These are phyloP conservation scores for Jaapia argillacea DNA, from an alignment of 768 basidiomycete species.

Conservation along the genomic window DNA sequence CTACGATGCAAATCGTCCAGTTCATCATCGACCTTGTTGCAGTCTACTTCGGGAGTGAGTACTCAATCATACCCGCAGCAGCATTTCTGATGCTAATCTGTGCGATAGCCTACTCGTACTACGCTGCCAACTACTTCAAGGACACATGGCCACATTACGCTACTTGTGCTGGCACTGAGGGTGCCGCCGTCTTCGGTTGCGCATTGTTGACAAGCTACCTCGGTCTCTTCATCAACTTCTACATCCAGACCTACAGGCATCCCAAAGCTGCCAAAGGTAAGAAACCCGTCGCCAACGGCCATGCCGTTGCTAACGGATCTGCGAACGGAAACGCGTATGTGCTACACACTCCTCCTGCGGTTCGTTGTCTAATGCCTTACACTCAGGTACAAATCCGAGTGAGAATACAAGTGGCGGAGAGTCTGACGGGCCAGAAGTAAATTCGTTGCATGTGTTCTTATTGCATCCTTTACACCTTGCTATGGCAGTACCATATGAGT, in stretches of 20 bases:
- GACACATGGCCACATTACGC: slow-evolving; percentile 56
- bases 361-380: background rate
- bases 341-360: too few relatives aligned
- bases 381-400: background rate
- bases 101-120: slow-evolving; percentile 67
- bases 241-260: slow-evolving; percentile 77
- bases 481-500: background rate
- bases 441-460: background rate
- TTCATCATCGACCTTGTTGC: slow-evolving; percentile 87
- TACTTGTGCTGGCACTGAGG: slow-evolving; percentile 83
- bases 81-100: background rate
- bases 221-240: slow-evolving; percentile 92
- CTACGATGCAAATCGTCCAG: slow-evolving; percentile 92
- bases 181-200: slow-evolving; percentile 85
- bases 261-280: slow-evolving; percentile 30
- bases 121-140: slow-evolving; percentile 49
- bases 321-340: slow-evolving; percentile 26
- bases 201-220: slow-evolving; percentile 84
- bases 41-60: slow-evolving; percentile 94
- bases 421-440: background rate
- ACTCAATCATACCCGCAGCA: background rate
- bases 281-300: slow-evolving; percentile 27
- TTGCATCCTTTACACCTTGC: background rate
- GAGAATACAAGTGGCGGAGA: background rate
- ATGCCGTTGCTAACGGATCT: slow-evolving; percentile 34